Conservation (phyloP, 2,329 filamentous ascomycete species). For the Pseudogymnoascus sp. region DNA sequence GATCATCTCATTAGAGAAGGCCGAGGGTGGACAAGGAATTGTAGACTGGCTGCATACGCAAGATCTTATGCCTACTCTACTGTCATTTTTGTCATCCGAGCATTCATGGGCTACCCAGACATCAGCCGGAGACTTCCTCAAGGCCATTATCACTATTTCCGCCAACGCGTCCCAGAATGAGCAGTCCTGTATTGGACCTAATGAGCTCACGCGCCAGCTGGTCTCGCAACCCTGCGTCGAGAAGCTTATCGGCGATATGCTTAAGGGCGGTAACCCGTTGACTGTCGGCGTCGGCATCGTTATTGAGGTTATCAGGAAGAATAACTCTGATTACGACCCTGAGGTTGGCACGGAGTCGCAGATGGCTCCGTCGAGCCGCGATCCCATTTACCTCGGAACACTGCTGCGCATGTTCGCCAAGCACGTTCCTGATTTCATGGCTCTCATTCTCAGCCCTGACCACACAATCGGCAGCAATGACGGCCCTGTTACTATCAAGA, state of each 20-base stretch:
- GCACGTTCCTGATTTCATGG: slow-evolving; percentile 91
- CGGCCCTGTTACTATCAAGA: slow-evolving; percentile 52
- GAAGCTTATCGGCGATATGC: slow-evolving; percentile 82
- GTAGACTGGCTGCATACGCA: slow-evolving; percentile 95
- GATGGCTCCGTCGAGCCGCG: slow-evolving; percentile 70
- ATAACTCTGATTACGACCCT: slow-evolving; percentile 97
- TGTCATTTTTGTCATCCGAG: slow-evolving; percentile 78
- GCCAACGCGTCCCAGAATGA: slow-evolving; percentile 97
- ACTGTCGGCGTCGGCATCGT: slow-evolving; percentile 96
- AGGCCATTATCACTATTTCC: slow-evolving; percentile 97
- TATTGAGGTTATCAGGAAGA: slow-evolving; percentile 97
- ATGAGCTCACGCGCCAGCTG: slow-evolving; percentile 89
- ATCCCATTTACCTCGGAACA: slow-evolving; percentile 92
- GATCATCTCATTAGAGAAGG: slow-evolving; percentile 92
- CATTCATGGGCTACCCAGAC: slow-evolving; percentile 88
- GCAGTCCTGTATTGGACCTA: slow-evolving; percentile 96
- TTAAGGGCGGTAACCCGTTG: slow-evolving; percentile 83
- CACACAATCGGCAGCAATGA: slow-evolving; percentile 49
- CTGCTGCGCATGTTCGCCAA: slow-evolving; percentile 82
- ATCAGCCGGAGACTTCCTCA: slow-evolving; percentile 92
- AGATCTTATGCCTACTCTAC: slow-evolving; percentile 74
- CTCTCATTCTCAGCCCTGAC: slow-evolving; percentile 68
- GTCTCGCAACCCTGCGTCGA: slow-evolving; percentile 81
- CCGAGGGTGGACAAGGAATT: slow-evolving; percentile 82
- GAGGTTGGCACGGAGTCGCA: slow-evolving; percentile 78